phyloP scores from a whole-genome alignment of 169 alveolate species.

The Plasmodium gonderi region DNA sequence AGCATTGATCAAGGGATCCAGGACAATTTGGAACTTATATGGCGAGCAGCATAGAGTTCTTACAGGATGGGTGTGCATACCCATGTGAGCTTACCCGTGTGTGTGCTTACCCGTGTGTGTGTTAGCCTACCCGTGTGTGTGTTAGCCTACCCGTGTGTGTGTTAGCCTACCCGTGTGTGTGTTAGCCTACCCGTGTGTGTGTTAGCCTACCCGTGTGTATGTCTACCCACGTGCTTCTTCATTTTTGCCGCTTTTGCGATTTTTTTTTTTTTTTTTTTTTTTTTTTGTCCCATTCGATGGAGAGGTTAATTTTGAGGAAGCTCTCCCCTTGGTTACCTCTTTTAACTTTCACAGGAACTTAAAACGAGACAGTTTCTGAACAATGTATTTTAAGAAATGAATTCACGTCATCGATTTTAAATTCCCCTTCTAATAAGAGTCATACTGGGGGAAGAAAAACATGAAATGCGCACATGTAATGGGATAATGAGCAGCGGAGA shows the following conservation, averaged over 20 bases:
- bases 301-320: no score
- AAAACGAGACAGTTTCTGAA: not conserved
- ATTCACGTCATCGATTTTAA: not conserved
- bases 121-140: not conserved
- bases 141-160: no score
- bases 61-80: not conserved
- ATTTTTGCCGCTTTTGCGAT: not conserved
- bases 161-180: not conserved
- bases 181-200: not conserved
- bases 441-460: no score
- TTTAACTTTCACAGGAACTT: not conserved
- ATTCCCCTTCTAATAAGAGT: not conserved
- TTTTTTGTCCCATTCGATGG: not conserved
- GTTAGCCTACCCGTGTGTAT: not conserved
- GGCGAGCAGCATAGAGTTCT: constrained; percentile 11
- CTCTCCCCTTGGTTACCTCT: no score
- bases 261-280: not conserved
- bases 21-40: constrained; percentile 1
- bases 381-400: not conserved
- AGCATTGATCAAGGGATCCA: not conserved
- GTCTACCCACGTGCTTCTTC: not conserved
- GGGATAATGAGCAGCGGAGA: no score
- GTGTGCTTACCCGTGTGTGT: not conserved
- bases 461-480: no score
- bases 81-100: not conserved